Base-by-base conservation (phyloP, 2,329 filamentous ascomycete genomes). In the Gaeumannomyces sp. region DNA sequence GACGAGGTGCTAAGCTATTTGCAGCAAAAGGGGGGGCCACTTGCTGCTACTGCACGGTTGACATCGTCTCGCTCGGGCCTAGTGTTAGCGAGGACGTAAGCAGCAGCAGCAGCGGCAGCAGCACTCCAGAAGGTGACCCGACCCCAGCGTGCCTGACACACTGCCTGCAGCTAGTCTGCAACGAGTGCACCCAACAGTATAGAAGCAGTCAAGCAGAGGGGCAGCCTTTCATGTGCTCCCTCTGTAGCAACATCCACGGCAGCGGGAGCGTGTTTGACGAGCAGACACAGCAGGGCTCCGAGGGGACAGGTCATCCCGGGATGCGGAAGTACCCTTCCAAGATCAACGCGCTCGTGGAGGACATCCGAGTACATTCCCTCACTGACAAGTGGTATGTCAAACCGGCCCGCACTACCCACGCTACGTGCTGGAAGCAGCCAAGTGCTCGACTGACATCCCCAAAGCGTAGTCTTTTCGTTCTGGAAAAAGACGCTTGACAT, bases 401-500 rank as follows among this genome's bases (percentile, higher is more conserved):
- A 45, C 31, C 31, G 1, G 8, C 11, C 13, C 38, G 38, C 38
- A 19, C 38, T 45, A 45, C 4, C 35, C 35, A 45, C 38, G 16
- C 33, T 19, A 45, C 6, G 3, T 16, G 11, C 5, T 19, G 38
- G 16, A 16, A 19, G 19, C 16, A 11, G 8, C 8, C 27, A 59
- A 29, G 58, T 28, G 22, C 58, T 22, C 14, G 8, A 25, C 59
- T 60, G 22, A 38, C 8, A 31, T 3, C 11, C n/a, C 3, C 38
- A 29, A 33, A 62, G 61, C 61, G 28, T 62, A 2, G 38, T 56
- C 25, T 53, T 62, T 25, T 56, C 38, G 13, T 50, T 56, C 45
- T 62, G 61, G 61, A 62, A 56, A 19, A 62, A 28, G 7, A 50
- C 61, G 4, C 38, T 62, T 5, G 61, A 62, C 28, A 50, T 62